These are phyloP conservation scores for Spongiforma sp. DNA, from an alignment of 1,284 basidiomycete species.

Conservation along the genomic window DNA sequence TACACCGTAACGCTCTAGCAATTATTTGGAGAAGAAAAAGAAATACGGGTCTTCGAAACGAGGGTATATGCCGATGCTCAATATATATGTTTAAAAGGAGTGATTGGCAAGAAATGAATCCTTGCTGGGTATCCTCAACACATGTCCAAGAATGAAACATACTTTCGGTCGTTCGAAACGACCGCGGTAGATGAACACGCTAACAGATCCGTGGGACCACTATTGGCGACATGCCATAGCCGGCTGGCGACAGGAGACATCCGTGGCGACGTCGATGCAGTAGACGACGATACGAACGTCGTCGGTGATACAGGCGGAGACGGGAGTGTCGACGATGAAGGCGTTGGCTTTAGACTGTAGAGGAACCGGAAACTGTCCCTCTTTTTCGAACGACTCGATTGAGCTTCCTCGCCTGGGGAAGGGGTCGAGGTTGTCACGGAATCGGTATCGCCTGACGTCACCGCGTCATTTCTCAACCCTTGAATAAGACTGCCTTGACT, in stretches of 20 bases:
- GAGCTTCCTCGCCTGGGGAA: neutral
- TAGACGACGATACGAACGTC: neutral
- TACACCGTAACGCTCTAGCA: too few species aligned
- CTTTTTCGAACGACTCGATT: neutral
- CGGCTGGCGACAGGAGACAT: too few species aligned
- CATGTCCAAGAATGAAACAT: slow-evolving; percentile 36
- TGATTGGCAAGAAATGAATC: neutral
- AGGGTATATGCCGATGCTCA: too few species aligned
- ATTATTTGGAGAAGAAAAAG: too few species aligned
- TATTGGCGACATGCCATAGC: too few species aligned
- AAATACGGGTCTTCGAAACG: too few species aligned
- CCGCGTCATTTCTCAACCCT: neutral
- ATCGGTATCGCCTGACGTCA: too few species aligned
- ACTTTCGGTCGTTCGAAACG: slow-evolving; percentile 26
- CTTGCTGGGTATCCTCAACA: slow-evolving; percentile 11
- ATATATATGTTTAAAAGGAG: too few species aligned
- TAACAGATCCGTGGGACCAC: too few species aligned
- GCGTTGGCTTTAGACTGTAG: neutral
- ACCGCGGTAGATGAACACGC: slow-evolving; percentile 6
- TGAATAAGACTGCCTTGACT: slow-evolving; percentile 5
- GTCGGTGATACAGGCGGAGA: neutral
- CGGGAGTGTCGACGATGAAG: neutral
- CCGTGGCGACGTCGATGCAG: neutral
- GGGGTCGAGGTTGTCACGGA: neutral
- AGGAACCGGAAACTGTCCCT: slow-evolving; percentile 6